A percentile compares a stretch with the other conserved stretches of the same genome.
These are phyloP conservation scores for Fusarium sp. DNA, from an alignment of 2,329 filamentous ascomycete species.

Conservation along the genomic window DNA sequence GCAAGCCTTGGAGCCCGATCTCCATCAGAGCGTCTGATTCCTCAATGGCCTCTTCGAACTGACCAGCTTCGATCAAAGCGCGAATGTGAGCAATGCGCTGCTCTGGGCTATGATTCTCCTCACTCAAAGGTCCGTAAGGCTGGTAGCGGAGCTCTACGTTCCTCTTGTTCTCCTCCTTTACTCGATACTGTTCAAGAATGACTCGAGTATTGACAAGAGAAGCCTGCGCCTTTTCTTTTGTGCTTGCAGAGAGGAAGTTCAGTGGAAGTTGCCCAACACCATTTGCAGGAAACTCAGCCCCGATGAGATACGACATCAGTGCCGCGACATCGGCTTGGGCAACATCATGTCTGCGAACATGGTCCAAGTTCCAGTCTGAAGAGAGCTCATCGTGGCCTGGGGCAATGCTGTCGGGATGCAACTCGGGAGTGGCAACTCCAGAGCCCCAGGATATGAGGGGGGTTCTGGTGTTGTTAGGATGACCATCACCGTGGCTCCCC, in stretches of 20 bases:
- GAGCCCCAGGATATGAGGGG: slow-evolving; percentile 94
- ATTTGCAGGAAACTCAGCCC: slow-evolving; percentile 92
- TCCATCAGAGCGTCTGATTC: slow-evolving; percentile 82
- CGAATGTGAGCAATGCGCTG: slow-evolving; percentile 76
- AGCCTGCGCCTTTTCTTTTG: slow-evolving; percentile 83
- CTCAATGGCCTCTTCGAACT: slow-evolving; percentile 81
- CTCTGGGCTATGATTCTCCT: slow-evolving; percentile 70
- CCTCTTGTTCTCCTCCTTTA: slow-evolving; percentile 90
- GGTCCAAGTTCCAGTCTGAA: slow-evolving; percentile 84
- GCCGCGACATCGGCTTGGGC: slow-evolving; percentile 93
- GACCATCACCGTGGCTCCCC: slow-evolving; percentile 98
- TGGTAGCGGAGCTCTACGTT: slow-evolving; percentile 79
- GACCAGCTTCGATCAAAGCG: slow-evolving; percentile 71
- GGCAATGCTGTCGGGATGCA: slow-evolving; percentile 65
- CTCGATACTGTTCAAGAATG: slow-evolving; percentile 94
- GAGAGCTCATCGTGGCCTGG: slow-evolving; percentile 93
- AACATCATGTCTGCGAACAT: slow-evolving; percentile 88
- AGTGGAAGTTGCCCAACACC: slow-evolving; percentile 94
- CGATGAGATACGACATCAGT: slow-evolving; percentile 92
- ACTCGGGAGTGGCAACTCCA: slow-evolving; percentile 81
- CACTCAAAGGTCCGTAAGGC: slow-evolving; percentile 77
- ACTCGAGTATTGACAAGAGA: slow-evolving; percentile 85
- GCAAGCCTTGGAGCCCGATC: slow-evolving; percentile 80
- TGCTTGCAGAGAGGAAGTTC: slow-evolving; percentile 78
- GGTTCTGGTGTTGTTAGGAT: slow-evolving; percentile 96